These are phyloP conservation scores for Wickerhamomyces bisporus DNA, from an alignment of 805 yeast genomes.

Conservation along the genomic window DNA sequence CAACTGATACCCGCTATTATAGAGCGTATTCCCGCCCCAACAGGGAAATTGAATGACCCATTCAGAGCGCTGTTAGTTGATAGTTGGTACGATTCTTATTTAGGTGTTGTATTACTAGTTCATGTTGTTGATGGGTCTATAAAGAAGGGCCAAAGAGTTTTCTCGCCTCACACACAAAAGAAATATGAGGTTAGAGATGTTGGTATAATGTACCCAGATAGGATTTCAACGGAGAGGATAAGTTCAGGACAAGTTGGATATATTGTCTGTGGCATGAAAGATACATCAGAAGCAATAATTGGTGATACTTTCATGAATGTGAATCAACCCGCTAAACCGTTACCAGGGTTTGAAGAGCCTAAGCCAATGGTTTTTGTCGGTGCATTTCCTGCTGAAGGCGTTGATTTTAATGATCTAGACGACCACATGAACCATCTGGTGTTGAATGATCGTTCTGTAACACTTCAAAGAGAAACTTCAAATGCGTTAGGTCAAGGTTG, in stretches of 20 bases:
- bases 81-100: slow-evolving; percentile 93
- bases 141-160: slow-evolving; percentile 66
- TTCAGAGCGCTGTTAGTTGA: slow-evolving; percentile 82
- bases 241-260: slow-evolving; percentile 94
- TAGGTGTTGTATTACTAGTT: slow-evolving; percentile 85
- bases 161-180: slow-evolving; percentile 71
- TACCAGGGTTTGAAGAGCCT: slow-evolving; percentile 94
- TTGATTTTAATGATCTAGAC: slow-evolving; percentile 82
- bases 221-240: slow-evolving; percentile 55
- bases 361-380: slow-evolving; percentile 99
- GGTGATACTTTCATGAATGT: slow-evolving; percentile 83
- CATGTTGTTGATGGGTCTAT: slow-evolving; percentile 80
- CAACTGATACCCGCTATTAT: slow-evolving; percentile 76
- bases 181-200: slow-evolving; percentile 87
- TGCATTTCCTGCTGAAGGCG: slow-evolving; percentile 94
- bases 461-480: slow-evolving; percentile 84
- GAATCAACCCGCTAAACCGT: slow-evolving; percentile 59
- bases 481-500: slow-evolving; percentile 96
- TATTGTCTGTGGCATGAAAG: slow-evolving; percentile 90
- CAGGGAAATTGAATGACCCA: slow-evolving; percentile 48
- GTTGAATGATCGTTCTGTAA: slow-evolving; percentile 86
- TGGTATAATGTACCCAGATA: slow-evolving; percentile 94
- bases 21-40: slow-evolving; percentile 75
- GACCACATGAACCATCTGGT: slow-evolving; percentile 87
- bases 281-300: slow-evolving; percentile 76